A percentile compares a stretch with the other conserved stretches of the same genome.
These are phyloP conservation scores for Phallus indusiatus DNA, from an alignment of 768 basidiomycete genomes.

Conservation along the genomic window DNA sequence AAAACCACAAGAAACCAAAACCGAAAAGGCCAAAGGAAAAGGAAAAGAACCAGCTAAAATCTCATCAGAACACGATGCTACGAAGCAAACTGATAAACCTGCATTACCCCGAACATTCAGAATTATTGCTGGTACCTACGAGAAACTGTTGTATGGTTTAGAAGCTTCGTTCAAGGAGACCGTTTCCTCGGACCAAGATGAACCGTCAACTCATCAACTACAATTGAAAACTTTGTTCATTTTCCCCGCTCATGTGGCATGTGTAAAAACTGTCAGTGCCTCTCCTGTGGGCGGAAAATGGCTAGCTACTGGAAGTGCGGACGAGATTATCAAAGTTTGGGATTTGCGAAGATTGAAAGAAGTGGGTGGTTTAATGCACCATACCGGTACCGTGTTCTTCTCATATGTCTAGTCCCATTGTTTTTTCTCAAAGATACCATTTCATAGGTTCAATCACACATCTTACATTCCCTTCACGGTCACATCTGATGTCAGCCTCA, in stretches of 20 bases:
- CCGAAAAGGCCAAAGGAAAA: conserved; percentile 1
- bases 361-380: conserved; percentile 90
- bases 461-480: conserved; percentile 76
- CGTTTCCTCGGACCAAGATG: conserved; percentile 16
- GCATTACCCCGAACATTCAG: conserved; percentile 50
- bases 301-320: conserved; percentile 92
- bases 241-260: conserved; percentile 94
- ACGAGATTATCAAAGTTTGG: conserved; percentile 97
- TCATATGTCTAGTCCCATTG: neutral
- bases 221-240: conserved; percentile 77
- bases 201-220: conserved; percentile 20
- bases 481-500: conserved; percentile 84
- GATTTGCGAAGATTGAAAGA: conserved; percentile 87
- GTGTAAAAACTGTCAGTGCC: conserved; percentile 82
- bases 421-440: neutral
- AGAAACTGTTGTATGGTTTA: conserved; percentile 89
- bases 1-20: neutral
- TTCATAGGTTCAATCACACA: conserved; percentile 80
- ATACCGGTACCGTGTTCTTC: conserved; percentile 55
- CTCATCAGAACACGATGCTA: neutral
- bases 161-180: conserved; percentile 39
- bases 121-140: conserved; percentile 88
- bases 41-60: neutral
- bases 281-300: conserved; percentile 89
- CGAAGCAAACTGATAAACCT: neutral